Conservation (phyloP, 345 rosid species). For the Syzygium oleosum region DNA sequence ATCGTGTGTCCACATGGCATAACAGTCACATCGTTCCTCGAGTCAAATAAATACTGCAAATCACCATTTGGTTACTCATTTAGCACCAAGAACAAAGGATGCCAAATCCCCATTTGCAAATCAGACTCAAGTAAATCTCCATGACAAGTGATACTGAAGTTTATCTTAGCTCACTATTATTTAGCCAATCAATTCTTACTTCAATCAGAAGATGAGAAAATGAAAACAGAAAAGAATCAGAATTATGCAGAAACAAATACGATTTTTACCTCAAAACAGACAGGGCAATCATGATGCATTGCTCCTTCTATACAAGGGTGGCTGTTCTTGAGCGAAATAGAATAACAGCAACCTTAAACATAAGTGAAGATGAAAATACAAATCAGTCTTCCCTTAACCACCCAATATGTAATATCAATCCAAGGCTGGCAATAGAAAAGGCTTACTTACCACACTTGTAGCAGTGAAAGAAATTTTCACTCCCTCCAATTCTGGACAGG, state of each 20-base stretch:
- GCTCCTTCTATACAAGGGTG: conserved; percentile 57
- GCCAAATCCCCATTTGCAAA: neutral
- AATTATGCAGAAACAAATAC: neutral
- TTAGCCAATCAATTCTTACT: neutral
- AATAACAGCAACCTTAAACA: conserved; percentile 48
- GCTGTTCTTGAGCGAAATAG: conserved; percentile 30
- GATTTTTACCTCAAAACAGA: conserved; percentile 60
- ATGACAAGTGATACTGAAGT: neutral
- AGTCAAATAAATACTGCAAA: conserved; percentile 65
- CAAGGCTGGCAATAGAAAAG: neutral
- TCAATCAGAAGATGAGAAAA: neutral
- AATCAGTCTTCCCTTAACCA: neutral
- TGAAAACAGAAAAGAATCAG: neutral
- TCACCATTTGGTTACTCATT: neutral
- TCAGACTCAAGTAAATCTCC: neutral
- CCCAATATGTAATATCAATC: neutral
- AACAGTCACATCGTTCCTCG: conserved; percentile 49
- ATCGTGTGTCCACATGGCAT: conserved; percentile 73
- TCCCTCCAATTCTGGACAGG: conserved; percentile 44
- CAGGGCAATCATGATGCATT: conserved; percentile 68
- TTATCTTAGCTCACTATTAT: neutral
- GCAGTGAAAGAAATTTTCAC: conserved; percentile 55
- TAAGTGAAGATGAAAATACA: neutral
- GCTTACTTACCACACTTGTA: conserved; percentile 39
- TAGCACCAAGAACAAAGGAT: neutral